A percentile compares a stretch with the other conserved stretches of the same genome.
These are phyloP conservation scores for Conringia planisiliqua DNA, from an alignment of 345 rosid genomes.

Conservation along the genomic window DNA sequence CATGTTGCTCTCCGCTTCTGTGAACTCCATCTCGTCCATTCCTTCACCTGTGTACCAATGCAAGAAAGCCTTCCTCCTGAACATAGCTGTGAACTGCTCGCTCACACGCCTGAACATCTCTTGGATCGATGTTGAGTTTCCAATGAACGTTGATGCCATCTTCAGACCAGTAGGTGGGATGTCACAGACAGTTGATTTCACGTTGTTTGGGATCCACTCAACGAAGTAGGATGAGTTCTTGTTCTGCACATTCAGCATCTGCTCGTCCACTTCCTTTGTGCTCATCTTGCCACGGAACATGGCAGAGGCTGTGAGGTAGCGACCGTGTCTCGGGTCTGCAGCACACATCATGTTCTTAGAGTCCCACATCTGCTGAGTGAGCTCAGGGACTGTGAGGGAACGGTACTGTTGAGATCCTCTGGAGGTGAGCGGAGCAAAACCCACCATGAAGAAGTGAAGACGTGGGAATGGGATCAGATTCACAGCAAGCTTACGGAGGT, in stretches of 20 bases:
- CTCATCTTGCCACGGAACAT: conserved; percentile 4
- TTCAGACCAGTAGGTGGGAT: conserved; percentile 15
- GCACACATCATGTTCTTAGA: conserved; percentile 17
- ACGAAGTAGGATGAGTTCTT: conserved; percentile 5
- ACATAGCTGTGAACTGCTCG: background rate
- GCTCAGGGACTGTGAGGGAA: background rate
- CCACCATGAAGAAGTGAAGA: conserved; percentile 8
- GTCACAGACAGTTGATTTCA: conserved; percentile 16
- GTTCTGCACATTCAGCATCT: conserved; percentile 12
- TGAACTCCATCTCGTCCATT: background rate
- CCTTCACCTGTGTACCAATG: background rate
- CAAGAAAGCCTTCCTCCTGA: background rate
- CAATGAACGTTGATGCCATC: conserved; percentile 1
- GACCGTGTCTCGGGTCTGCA: background rate
- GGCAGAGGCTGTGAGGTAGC: background rate
- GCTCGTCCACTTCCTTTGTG: background rate
- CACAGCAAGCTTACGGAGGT: background rate
- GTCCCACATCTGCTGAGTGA: conserved; percentile 39
- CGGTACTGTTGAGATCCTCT: conserved; percentile 39
- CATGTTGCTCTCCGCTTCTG: background rate
- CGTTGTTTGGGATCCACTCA: conserved; percentile 10
- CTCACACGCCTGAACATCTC: background rate
- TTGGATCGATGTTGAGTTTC: background rate
- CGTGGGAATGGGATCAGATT: conserved; percentile 7
- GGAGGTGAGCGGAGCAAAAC: conserved; percentile 33